phyloP scores from a whole-genome alignment of 208 protist genomes.

The Trypanosoma grayi region DNA sequence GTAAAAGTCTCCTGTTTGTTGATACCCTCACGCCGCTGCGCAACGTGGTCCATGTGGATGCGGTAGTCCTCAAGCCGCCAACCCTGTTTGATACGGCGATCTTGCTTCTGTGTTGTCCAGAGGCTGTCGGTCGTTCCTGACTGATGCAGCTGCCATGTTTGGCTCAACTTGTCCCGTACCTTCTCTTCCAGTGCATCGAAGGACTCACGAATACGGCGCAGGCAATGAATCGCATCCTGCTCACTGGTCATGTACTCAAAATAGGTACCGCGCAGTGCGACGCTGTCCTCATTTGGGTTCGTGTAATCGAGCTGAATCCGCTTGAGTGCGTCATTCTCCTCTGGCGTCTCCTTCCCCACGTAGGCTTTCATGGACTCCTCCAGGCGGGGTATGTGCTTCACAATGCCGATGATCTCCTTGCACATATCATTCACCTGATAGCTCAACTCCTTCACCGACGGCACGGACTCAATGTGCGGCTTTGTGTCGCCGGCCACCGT shows the following conservation, averaged over 20 bases:
- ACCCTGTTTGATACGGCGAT: conserved; percentile 91
- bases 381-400: conserved; percentile 87
- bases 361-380: conserved; percentile 67
- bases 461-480: conserved; percentile 87
- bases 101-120: conserved; percentile 93
- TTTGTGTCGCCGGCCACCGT: conserved; percentile 73
- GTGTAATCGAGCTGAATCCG: conserved; percentile 52
- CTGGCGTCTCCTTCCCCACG: conserved; percentile 47
- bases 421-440: conserved; percentile 90
- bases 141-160: conserved; percentile 96
- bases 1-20: conserved; percentile 95
- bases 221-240: conserved; percentile 91
- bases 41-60: conserved; percentile 95
- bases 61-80: conserved; percentile 94
- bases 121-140: conserved; percentile 93
- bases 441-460: conserved; percentile 86
- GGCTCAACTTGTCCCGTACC: conserved; percentile 91
- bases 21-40: conserved; percentile 91
- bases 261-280: conserved; percentile 82
- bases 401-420: conserved; percentile 90
- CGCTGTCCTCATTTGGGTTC: conserved; percentile 45
- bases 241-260: conserved; percentile 95
- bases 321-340: conserved; percentile 54
- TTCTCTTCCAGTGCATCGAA: conserved; percentile 92
- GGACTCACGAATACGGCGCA: conserved; percentile 87